Evolutionary conservation across 2,329 filamentous ascomycete species (phyloP).

Genomic region (Fusarium multiceps): DNA sequence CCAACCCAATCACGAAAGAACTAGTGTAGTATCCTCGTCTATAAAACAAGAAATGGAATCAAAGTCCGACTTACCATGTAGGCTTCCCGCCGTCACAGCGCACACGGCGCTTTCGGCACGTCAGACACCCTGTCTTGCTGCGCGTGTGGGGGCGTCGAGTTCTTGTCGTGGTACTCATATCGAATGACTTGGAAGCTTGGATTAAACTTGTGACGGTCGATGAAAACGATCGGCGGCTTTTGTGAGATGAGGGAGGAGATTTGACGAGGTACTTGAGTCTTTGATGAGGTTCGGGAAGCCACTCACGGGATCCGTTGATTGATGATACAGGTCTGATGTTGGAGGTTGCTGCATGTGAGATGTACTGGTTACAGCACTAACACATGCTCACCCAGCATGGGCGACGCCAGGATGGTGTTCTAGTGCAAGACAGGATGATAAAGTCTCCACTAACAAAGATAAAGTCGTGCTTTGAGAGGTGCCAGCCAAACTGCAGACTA

Average conservation of each 20-base stretch:
- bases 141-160: conserved; percentile 38
- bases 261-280: background rate
- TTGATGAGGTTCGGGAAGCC: background rate
- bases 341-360: fast-evolving
- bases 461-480: background rate
- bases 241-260: background rate
- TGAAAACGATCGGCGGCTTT: background rate
- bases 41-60: background rate
- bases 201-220: background rate
- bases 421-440: fast-evolving
- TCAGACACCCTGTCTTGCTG: conserved; percentile 37
- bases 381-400: fast-evolving
- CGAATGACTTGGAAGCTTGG: background rate
- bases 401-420: fast-evolving
- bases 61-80: conserved; percentile 32
- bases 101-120: conserved; percentile 39
- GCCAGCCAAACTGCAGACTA: background rate
- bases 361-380: background rate
- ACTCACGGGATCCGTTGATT: background rate
- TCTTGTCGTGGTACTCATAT: conserved; percentile 15
- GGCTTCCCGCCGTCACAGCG: conserved; percentile 38
- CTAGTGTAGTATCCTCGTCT: background rate
- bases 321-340: background rate
- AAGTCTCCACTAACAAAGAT: background rate
- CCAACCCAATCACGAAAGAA: fast-evolving